phyloP scores from a whole-genome alignment of 768 basidiomycete genomes.

The Suillus hirtellus region DNA sequence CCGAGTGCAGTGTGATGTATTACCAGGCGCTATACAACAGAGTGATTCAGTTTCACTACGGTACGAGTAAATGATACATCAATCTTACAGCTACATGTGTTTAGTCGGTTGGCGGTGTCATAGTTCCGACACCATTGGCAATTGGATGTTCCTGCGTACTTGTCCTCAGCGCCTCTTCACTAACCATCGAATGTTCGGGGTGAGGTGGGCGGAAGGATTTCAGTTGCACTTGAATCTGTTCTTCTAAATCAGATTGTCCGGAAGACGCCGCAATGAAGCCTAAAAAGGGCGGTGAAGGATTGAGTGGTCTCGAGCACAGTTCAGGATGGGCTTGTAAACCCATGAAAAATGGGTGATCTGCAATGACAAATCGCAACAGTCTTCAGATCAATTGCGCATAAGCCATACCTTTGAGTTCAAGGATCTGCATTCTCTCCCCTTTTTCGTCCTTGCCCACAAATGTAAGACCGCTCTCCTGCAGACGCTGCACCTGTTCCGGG shows the following conservation, averaged over 20 bases:
- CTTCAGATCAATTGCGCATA: slow-evolving; percentile 3
- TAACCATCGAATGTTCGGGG: slow-evolving; percentile 72
- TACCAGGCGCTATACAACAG: no score
- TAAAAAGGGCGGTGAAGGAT: slow-evolving; percentile 96
- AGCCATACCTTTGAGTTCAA: slow-evolving; percentile 78
- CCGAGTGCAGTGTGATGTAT: no score
- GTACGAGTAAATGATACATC: no score
- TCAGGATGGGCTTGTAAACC: slow-evolving; percentile 97
- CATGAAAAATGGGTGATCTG: slow-evolving; percentile 93
- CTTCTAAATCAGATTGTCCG: slow-evolving; percentile 53
- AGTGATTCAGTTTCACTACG: no score
- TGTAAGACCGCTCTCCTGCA: slow-evolving; percentile 71
- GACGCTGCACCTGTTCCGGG: slow-evolving; percentile 74
- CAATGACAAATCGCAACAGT: neutral
- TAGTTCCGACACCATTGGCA: slow-evolving; percentile 19
- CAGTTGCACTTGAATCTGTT: slow-evolving; percentile 71
- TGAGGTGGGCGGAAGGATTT: slow-evolving; percentile 70
- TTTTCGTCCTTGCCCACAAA: slow-evolving; percentile 92
- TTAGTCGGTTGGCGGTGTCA: slow-evolving; percentile 16
- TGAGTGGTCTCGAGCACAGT: slow-evolving; percentile 96
- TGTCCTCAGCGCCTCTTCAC: slow-evolving; percentile 56
- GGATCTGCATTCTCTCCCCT: slow-evolving; percentile 95
- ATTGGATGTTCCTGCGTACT: slow-evolving; percentile 33
- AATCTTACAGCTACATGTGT: no score
- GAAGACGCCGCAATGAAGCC: slow-evolving; percentile 89